Conservation (phyloP, 2,329 filamentous ascomycete species). For the Lachnellula arida region DNA sequence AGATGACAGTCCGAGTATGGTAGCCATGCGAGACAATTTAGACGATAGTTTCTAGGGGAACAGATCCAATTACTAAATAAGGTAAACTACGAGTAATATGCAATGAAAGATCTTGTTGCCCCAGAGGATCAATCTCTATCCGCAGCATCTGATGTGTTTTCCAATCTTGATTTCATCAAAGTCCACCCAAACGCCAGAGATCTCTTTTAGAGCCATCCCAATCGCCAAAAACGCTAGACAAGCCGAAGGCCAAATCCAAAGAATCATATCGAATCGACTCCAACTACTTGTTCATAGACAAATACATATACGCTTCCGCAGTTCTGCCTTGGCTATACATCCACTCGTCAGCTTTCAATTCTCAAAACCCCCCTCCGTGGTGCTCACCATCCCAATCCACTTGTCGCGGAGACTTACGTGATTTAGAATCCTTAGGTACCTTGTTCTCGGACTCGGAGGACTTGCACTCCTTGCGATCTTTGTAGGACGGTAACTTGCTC, state of each 20-base stretch:
- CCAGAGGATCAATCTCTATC: neutral
- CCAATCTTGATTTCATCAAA: neutral
- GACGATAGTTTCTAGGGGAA: slow-evolving; percentile 54
- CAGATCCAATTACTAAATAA: slow-evolving; percentile 13
- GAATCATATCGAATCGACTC: neutral
- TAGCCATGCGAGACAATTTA: slow-evolving; percentile 59
- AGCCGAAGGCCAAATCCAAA: neutral
- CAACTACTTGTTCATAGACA: slow-evolving; percentile 12
- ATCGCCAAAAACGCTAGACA: slow-evolving; percentile 4
- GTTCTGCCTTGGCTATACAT: slow-evolving; percentile 19
- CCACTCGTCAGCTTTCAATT: slow-evolving; percentile 10
- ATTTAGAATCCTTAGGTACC: slow-evolving; percentile 9
- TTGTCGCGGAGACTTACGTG: slow-evolving; percentile 11
- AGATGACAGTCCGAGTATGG: slow-evolving; percentile 61
- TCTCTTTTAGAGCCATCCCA: slow-evolving; percentile 5
- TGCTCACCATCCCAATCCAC: slow-evolving; percentile 14
- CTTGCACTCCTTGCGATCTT: slow-evolving; percentile 13
- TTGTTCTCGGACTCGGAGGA: slow-evolving; percentile 9
- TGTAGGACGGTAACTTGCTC: slow-evolving; percentile 16
- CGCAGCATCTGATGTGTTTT: neutral
- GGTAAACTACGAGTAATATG: neutral
- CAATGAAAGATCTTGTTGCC: neutral
- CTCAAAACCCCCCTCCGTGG: neutral
- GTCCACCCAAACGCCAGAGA: slow-evolving; percentile 1
- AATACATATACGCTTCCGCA: slow-evolving; percentile 24